Base-by-base conservation (phyloP, 352 stramenopile genomes). In the Discostella stelligera region DNA sequence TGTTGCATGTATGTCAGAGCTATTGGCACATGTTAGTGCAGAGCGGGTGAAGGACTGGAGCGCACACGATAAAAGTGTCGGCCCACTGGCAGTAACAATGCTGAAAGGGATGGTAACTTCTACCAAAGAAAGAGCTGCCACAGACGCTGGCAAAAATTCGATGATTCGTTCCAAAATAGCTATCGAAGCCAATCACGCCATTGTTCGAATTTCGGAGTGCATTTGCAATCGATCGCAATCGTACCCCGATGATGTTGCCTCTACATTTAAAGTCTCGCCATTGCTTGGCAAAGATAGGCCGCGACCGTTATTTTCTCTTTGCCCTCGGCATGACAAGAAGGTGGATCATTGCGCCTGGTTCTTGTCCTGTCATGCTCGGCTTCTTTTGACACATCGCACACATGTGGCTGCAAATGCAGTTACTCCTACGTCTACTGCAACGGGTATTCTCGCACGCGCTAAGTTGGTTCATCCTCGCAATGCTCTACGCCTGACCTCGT, bases 181-280 rank as follows among this genome's bases (percentile, higher is more conserved):
- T 23, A 18, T 49, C 2, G 63, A 83, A 68, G 69, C 68, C 13
- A 70, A 60, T 16, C 55, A 75, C 56, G 56, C 68, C 37, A 63
- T 66, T 25, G 39, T 53, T 56, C 63, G 68, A 21, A 83, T 83
- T 39, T 53, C 25, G 21, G 55, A 58, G 16, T 78, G 37, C 44
- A 66, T 61, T 21, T 41, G 54, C 21, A 58, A 53, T 39, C 59
- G 48, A 23, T 3, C 32, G 27, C 49, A 72, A 39, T 58, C 39
- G 7, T 56, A 79, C 20, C 49, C 63, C 18, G 75, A 83, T 13
- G 75, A 83, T 62, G 78, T 83, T 71, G 60, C 60, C 13, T 71
- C 46, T 25, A 32, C 50, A 61, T 78, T 75, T 25, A 46, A 74
- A 60, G 60, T 70, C 32, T 75, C 75, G 21, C 59, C 65, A 16